Base-by-base conservation (phyloP, 176 grass and related monocot species). In the Zizania latifolia region DNA sequence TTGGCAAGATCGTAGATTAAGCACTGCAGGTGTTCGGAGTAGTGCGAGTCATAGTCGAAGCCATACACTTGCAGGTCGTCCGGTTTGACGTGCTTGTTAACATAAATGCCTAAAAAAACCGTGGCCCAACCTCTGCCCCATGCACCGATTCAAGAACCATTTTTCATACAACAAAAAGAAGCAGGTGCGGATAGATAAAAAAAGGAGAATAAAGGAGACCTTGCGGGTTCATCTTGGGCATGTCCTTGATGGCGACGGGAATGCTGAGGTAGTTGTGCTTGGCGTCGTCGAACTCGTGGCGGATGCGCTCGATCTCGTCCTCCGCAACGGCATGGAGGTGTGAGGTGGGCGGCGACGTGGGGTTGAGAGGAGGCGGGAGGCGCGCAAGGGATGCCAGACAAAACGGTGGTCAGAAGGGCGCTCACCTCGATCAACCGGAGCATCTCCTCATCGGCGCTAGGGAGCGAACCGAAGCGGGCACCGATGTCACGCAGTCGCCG, bases 1-100 rank as follows among this genome's bases (percentile, higher is more conserved):
- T 94, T 99, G 38, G 95, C 95, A 56, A 94, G 91, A 64, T 99
- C 89, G 28, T 99, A 99, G 67, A 94, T 92, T 69, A 99, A 73
- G 72, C 83, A 80, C 44, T 94, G 86, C 43, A 99, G 63, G 62
- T 99, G 84, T 21, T 89, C 92, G 0, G 92, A 80, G 86, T 99
- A 99, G 79, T 92, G 95, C 1, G 89, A 86, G 79, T 99, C 91
- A 21, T 94, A 99, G 83, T 99, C 95, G 37, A 99, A 99, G 48
- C 95, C 95, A 39, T 94, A 99, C 16, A 99, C 92, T 24, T 99
- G 89, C 29, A 99, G 74, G 68, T 87, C 86, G 0, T 90, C 91
- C 38, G 94, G 74, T 21, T 93, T 94, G 33, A 94, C 75, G 57
- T 92, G 94, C 78, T 92, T 94, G 75, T 99, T 99, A 2, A 94